phyloP scores from a whole-genome alignment of 805 yeast genomes.

The Maudiozyma barnettii region DNA sequence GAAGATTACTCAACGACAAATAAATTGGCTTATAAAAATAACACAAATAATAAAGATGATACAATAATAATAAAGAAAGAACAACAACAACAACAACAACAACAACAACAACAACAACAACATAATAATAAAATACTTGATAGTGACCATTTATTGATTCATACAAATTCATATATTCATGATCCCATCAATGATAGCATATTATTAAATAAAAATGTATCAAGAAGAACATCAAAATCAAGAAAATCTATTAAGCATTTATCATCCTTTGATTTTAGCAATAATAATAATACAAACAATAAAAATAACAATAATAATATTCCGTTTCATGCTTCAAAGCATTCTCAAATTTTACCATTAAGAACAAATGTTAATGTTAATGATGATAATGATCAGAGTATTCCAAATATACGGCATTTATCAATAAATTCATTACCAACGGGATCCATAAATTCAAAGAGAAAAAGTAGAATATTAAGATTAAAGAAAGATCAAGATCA shows the following conservation, averaged over 20 bases:
- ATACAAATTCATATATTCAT: conserved; percentile 21
- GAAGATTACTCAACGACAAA: conserved; percentile 3
- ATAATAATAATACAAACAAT: neutral
- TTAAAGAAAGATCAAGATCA: neutral
- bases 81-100: neutral
- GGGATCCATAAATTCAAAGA: neutral
- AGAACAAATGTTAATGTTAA: neutral
- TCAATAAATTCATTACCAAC: conserved; percentile 1
- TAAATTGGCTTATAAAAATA: neutral
- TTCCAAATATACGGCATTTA: neutral
- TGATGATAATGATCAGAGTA: neutral
- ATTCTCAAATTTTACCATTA: conserved; percentile 27
- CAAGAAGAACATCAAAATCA: conserved; percentile 7
- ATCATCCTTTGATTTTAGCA: conserved; percentile 3
- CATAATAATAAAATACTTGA: too few relatives aligned
- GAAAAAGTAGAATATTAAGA: neutral
- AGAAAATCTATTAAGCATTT: neutral
- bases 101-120: neutral
- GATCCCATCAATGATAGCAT: conserved; percentile 28
- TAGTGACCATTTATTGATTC: conserved; percentile 2
- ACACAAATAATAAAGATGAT: neutral
- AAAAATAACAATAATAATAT: conserved; percentile 12
- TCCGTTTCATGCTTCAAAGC: conserved; percentile 30
- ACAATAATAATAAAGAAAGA: neutral
- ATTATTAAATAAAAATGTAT: conserved; percentile 27